Base-by-base conservation (phyloP, 139 green algal species). In the Chlamydomonas sphaeroides region DNA sequence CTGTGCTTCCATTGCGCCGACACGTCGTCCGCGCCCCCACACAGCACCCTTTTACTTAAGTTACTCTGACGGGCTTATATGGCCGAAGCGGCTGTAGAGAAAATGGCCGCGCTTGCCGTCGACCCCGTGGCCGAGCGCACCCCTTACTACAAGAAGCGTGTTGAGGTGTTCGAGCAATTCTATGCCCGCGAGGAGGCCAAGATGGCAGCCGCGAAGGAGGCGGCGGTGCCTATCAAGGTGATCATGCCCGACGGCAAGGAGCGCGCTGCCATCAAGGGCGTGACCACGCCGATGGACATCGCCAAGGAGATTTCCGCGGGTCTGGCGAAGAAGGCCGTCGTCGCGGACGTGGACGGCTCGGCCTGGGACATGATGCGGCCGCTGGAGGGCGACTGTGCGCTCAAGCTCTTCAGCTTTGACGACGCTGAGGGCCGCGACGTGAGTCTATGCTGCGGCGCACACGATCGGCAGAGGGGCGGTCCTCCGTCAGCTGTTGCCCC, bases 271-370 rank as follows among this genome's bases (percentile, higher is more conserved):
- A 73, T 99, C 36, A 93, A 93, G 85, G 91, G 90, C 32, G 92
- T 95, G 5, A 98, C 97, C 51, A 98, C 95, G 0, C 97, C 97
- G 0, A 89, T 98, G 85, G 97, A 99, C 79, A 88, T 99, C 33
- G 97, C 97, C 35, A 94, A 92, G 33, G 77, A 79, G 28, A 96
- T 99, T 49, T 94, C 92, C 10, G 94, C 95, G 63, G 92, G 90
- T 62, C 88, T 99, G n/a, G 97, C 90, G 28, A 98, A 98, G 86
- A 97, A 95, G 81, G 85, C 86, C 21, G 81, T 99, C 18, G 94
- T 98, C 10, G 91, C 96, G 17, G 94, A 97, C 35, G 94, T 97
- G 33, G 93, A 98, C 62, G 95, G 91, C 42, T 32, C 92, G 28
- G 70, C 88, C 5, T 99, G 97, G 97, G 97, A 99, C 85, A 77